Percentiles rank a stretch among this genome's conserved stretches.
Conservation (phyloP, 176 grass and related monocot species). For the Aechmea fasciata region DNA sequence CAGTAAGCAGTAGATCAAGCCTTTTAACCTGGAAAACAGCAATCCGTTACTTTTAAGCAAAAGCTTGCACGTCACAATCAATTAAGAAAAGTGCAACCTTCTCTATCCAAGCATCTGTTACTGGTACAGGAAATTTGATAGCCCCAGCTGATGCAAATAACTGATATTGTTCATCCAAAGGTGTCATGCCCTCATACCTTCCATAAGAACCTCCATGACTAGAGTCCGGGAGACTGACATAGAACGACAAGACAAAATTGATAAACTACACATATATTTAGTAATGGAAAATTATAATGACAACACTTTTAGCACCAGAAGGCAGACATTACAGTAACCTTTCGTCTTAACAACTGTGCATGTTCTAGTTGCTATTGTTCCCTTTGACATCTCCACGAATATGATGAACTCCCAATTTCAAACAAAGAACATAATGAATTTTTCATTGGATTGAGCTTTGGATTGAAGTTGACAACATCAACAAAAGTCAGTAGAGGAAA, state of each 20-base stretch:
- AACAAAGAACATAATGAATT: no score
- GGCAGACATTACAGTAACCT: not conserved
- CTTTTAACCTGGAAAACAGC: constrained; percentile 55
- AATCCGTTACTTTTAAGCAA: not conserved
- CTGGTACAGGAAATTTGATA: constrained; percentile 63
- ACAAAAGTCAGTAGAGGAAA: no score
- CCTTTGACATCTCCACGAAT: no score
- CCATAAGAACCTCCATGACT: constrained; percentile 54
- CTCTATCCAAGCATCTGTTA: constrained; percentile 71
- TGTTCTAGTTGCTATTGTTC: no score
- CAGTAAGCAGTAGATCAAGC: constrained; percentile 69
- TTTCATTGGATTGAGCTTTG: no score
- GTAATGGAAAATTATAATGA: not conserved
- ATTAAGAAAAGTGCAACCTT: constrained; percentile 36
- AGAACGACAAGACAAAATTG: constrained; percentile 22
- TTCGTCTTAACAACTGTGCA: no score
- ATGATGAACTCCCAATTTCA: no score
- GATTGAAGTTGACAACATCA: no score
- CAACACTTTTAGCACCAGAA: not conserved
- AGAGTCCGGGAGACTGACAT: constrained; percentile 70
- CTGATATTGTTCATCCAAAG: constrained; percentile 44
- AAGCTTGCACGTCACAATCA: not conserved
- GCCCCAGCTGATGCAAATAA: constrained; percentile 79
- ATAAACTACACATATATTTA: constrained; percentile 11
- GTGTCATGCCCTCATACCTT: constrained; percentile 33